Base-by-base conservation (phyloP, 2,329 filamentous ascomycete species). In the Colletotrichum chlorophyti region DNA sequence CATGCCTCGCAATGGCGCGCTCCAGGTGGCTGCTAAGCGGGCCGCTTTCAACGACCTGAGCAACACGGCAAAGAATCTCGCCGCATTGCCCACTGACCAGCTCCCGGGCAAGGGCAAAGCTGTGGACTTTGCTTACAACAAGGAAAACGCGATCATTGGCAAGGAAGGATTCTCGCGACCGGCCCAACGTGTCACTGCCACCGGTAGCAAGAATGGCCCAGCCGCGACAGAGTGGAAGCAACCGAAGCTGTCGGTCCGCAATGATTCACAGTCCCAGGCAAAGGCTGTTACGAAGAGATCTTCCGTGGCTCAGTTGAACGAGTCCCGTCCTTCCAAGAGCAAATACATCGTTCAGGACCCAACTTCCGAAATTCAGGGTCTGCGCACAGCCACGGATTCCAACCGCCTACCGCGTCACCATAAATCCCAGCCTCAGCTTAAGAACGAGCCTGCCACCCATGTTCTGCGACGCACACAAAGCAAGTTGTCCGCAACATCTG, bases 21-120 rank as follows among this genome's bases (percentile, higher is more conserved):
- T 88, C 63, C 91, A 88, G 73, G 81, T 82, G 51, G 81, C 84
- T 55, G 80, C 87, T 53, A 95, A 93, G 78, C 87, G 93, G 65
- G 87, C 88, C 62, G 91, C 87, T 11, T 93, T 96, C 73, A 90
- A 85, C 46, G 93, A 96, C 71, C 83, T 95, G 61, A 95, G 90
- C 79, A 94, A 93, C 69, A 87, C 82, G 41, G 69, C 79, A 35
- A 76, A 77, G 61, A 70, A 72, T 41, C 53, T 64, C 26, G 37
- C 58, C 19, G 58, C 50, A 11, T 34, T 43, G 12, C 42, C 50
- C 14, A 63, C 64, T 31, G 67, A 66, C 29, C 60, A 68, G 24
- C 65, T 58, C 38, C 65, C 69, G 23, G 68, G 76, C 46, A 65
- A 72, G 26, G 67, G 62, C 52, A 80, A 80, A 67, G 65, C 63